Evolutionary conservation across 2,329 filamentous ascomycete genomes (phyloP).

Genomic region (Aspergillus pseudoglaucus): DNA sequence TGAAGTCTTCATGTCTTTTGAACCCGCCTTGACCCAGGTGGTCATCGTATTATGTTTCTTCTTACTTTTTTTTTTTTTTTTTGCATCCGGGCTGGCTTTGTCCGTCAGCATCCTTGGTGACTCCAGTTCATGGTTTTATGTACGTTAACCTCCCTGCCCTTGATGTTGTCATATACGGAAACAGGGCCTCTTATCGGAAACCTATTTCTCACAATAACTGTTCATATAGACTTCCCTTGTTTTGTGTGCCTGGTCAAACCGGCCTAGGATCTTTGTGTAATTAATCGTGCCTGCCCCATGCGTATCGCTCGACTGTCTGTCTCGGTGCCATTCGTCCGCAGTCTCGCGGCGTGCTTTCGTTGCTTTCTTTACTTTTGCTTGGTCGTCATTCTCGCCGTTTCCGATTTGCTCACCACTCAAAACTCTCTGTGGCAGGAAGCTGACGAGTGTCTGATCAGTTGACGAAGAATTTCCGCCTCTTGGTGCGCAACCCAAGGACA

Average conservation of each 20-base stretch:
- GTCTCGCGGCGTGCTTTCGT: not conserved
- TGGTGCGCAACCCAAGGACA: constrained; percentile 32
- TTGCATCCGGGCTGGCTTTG: constrained; percentile 34
- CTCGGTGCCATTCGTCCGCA: constrained; percentile 7
- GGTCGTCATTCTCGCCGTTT: constrained; percentile 3
- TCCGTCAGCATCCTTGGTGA: constrained; percentile 30
- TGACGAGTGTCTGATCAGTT: constrained; percentile 29
- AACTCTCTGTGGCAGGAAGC: constrained; percentile 12
- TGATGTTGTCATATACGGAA: constrained; percentile 28
- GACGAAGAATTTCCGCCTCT: constrained; percentile 44
- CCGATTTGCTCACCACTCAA: constrained; percentile 4
- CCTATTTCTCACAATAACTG: constrained; percentile 40
- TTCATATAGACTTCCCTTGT: constrained; percentile 33
- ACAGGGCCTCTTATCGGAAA: constrained; percentile 39
- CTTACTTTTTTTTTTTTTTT: constrained; percentile 22
- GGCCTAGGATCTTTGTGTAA: constrained; percentile 29
- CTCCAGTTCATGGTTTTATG: constrained; percentile 36
- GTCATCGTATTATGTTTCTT: constrained; percentile 21
- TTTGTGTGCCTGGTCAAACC: constrained; percentile 20
- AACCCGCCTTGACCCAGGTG: constrained; percentile 23
- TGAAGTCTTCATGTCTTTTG: constrained; percentile 30
- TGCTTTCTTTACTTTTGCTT: constrained; percentile 10
- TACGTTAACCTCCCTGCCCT: constrained; percentile 47
- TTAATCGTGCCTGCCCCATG: constrained; percentile 20
- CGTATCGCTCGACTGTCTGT: constrained; percentile 21